phyloP scores from a whole-genome alignment of 1,284 basidiomycete species.

The Lentinus polychrous region DNA sequence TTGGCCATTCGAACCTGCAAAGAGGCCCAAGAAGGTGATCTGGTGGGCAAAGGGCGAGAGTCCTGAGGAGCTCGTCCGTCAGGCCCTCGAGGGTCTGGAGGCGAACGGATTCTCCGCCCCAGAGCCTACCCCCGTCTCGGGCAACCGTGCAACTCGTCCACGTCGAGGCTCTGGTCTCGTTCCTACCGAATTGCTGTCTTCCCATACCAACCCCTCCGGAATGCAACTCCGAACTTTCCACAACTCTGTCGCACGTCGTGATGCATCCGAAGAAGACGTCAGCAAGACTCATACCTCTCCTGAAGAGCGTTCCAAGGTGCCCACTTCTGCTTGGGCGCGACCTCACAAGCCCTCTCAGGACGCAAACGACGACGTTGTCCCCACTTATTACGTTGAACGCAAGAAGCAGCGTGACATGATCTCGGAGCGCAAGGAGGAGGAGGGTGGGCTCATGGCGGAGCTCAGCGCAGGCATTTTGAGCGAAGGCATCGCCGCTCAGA shows the following conservation, averaged over 20 bases:
- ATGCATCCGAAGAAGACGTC: neutral
- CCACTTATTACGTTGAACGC: constrained; percentile 27
- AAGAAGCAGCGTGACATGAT: constrained; percentile 27
- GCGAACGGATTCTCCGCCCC: constrained; percentile 2
- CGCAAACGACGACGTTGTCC: constrained; percentile 25
- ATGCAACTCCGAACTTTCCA: constrained; percentile 23
- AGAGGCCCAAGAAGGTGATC: constrained; percentile 10
- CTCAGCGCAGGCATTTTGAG: constrained; percentile 28
- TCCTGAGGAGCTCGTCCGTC: constrained; percentile 10
- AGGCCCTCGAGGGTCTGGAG: constrained; percentile 13
- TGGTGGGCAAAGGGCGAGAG: constrained; percentile 25
- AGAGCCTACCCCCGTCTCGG: neutral
- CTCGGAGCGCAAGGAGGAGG: constrained; percentile 26
- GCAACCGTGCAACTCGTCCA: neutral
- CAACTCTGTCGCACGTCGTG: constrained; percentile 15
- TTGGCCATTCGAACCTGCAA: constrained; percentile 27
- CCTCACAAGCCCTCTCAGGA: constrained; percentile 23
- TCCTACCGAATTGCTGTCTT: constrained; percentile 7
- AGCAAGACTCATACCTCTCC: neutral
- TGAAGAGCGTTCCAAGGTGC: constrained; percentile 13
- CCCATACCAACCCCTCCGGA: neutral
- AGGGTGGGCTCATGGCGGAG: constrained; percentile 28
- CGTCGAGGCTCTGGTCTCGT: neutral
- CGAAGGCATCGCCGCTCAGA: constrained; percentile 28
- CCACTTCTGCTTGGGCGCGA: constrained; percentile 19